phyloP scores from a whole-genome alignment of 176 grass and related monocot genomes.

The Cenchrus fungigraminus region DNA sequence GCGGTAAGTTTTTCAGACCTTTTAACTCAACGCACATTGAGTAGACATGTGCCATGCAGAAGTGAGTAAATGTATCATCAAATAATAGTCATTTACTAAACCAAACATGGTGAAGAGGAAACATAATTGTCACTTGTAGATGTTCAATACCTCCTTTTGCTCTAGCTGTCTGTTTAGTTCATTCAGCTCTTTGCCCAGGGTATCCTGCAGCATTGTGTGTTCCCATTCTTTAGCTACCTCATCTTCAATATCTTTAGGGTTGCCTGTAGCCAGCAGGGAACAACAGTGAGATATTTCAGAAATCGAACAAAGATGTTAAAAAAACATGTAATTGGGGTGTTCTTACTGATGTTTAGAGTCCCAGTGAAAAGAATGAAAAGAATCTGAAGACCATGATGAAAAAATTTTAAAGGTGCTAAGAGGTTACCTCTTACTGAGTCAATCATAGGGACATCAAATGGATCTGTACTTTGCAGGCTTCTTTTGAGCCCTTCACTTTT shows the following conservation, averaged over 20 bases:
- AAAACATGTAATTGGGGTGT: background rate
- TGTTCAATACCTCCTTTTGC: conserved; percentile 83
- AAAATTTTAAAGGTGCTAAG: conserved; percentile 26
- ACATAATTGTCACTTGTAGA: conserved; percentile 14
- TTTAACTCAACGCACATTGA: background rate
- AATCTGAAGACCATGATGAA: background rate
- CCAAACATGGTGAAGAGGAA: conserved; percentile 17
- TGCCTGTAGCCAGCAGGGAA: conserved; percentile 44
- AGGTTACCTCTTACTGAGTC: conserved; percentile 72
- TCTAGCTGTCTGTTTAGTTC: conserved; percentile 93
- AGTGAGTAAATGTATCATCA: conserved; percentile 32
- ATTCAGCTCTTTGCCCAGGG: conserved; percentile 92
- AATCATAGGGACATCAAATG: conserved; percentile 77
- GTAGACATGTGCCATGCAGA: conserved; percentile 1
- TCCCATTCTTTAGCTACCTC: conserved; percentile 97
- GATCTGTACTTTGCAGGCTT: conserved; percentile 85
- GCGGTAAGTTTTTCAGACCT: background rate
- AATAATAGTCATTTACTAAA: background rate
- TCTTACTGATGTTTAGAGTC: conserved; percentile 19
- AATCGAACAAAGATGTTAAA: conserved; percentile 25
- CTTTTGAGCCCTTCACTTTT: conserved; percentile 96
- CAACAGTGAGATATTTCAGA: conserved; percentile 43
- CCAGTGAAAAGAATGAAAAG: conserved; percentile 33
- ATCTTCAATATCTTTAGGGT: conserved; percentile 89
- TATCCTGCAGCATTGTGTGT: conserved; percentile 93